Evolutionary conservation across 768 basidiomycete genomes (phyloP), one percentile per base, ranked within the genome.

Genomic region (Mrakia frigida): DNA sequence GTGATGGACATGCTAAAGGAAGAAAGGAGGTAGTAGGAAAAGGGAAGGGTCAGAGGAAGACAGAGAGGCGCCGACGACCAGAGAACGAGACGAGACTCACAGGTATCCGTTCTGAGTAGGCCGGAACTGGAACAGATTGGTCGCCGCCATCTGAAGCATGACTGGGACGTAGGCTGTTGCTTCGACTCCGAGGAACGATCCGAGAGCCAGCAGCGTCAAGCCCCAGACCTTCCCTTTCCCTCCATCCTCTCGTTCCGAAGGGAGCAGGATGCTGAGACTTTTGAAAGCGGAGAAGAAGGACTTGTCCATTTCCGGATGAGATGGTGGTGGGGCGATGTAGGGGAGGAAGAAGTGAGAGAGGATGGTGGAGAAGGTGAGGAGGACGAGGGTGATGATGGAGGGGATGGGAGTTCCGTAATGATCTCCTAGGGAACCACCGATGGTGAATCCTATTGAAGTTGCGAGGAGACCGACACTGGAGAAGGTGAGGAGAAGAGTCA

Each of bases 51-150:
- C 16, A 14, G 21, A 50, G 46, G 46, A 14, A 43, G 16, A 2
- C 5, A 43, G 46, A 16, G 18, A 50, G 43, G n/a, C n/a, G n/a
- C n/a, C n/a, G n/a, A n/a, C n/a, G n/a, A n/a, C n/a, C 46, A 18
- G 16, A 43, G 46, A 50, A 14, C 2, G 46, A 50, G 11, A 43
- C 43, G 43, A 6, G 2, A 50, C 46, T 50, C 46, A 50, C 46
- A 50, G 46, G 46, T 50, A 50, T 28, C 68, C 72, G n/a, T 63
- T 71, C 18, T 81, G 61, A 31, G 78, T 75, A 0, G 82, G 81
- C 25, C 35, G 60, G 77, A 84, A 84, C 6, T 74, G 80, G 77
- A 80, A 84, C 5, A 76, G 80, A 43, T 82, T 81, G 5, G 82
- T 82, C 2, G 79, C 80, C 16, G 80, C 75, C 11, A 84, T 50